Evolutionary conservation across 2,329 filamentous ascomycete species (phyloP), one percentile per base, ranked within the genome.

Genomic region (Coniosporium uncinatum): DNA sequence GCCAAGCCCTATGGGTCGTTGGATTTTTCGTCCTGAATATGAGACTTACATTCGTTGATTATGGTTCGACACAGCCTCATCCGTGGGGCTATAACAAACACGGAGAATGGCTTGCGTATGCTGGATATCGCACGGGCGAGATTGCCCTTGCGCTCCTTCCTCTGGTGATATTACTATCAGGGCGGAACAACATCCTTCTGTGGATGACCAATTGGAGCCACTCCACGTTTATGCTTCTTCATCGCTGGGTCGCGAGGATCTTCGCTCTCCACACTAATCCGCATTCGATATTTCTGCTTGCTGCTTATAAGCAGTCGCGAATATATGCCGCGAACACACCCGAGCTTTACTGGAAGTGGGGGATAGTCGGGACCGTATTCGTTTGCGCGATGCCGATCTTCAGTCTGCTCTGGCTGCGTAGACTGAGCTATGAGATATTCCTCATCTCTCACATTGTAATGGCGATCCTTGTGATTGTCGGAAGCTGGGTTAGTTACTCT

Each of bases 291-390:
- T 18, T 48, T 2, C 38, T 46, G 3, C 41, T 56, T 3, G 27
- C 47, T 4, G 35, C 50, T 14, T 58, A 59, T 45, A 37, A 42
- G 11, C 31, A 37, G 5, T 42, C 29, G 8, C 52, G 52, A 8
- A 48, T 38, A 2, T 46, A 53, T 20, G 41, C 37, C 5, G 37
- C 41, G 3, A 52, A 58, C 34, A 27, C 42, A 19, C 48, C 48
- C 20, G 39, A 46, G 33, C 46, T 47, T 2, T 64, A 61, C 38
- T 64, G 58, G 61, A 46, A 53, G 29, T 68, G 63, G 64, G 63
- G 62, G 5, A 53, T 58, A 24, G 56, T 64, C 17, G 62, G 56
- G 1, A 64, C 60, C 4, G 33, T 61, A 3, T 47, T 46, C 22
- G 49, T 50, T 38, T 48, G 44, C 5, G 42, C 61, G 16, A 47